phyloP scores from a whole-genome alignment of 805 yeast genomes.

The Kodamaea sagamina region DNA sequence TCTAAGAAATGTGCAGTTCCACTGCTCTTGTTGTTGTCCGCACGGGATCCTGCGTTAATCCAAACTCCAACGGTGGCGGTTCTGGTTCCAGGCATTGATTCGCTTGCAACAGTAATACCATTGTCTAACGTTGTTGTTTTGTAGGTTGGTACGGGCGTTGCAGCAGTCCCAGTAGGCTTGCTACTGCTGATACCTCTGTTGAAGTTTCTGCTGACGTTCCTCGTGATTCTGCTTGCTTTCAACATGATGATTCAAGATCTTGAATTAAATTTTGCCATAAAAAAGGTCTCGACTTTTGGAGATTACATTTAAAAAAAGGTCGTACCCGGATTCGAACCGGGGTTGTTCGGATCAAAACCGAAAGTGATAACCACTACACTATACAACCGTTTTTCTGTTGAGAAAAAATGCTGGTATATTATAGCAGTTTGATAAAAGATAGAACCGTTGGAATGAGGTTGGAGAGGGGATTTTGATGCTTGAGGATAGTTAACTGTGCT shows the following conservation, averaged over 20 bases:
- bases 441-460: no score
- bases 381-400: constrained; percentile 43
- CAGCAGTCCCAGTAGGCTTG: not conserved
- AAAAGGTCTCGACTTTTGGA: not conserved
- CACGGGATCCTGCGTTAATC: constrained; percentile 98
- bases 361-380: constrained; percentile 82
- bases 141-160: constrained; percentile 25
- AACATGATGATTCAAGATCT: constrained; percentile 1
- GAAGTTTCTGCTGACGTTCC: constrained; percentile 1
- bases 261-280: constrained; percentile 1
- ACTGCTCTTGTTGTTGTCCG: constrained; percentile 79
- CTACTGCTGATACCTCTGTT: constrained; percentile 1
- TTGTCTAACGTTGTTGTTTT: constrained; percentile 77
- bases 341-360: constrained; percentile 82
- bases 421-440: no score
- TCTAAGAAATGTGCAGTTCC: constrained; percentile 98
- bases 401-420: no score
- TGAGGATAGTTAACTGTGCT: no score
- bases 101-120: constrained; percentile 94
- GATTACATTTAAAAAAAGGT: constrained; percentile 41
- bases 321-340: constrained; percentile 88
- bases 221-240: constrained; percentile 1
- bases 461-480: no score
- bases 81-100: constrained; percentile 77
- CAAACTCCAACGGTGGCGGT: constrained; percentile 98